phyloP scores from a whole-genome alignment of 352 stramenopile genomes.

The Pythium sukuiense region DNA sequence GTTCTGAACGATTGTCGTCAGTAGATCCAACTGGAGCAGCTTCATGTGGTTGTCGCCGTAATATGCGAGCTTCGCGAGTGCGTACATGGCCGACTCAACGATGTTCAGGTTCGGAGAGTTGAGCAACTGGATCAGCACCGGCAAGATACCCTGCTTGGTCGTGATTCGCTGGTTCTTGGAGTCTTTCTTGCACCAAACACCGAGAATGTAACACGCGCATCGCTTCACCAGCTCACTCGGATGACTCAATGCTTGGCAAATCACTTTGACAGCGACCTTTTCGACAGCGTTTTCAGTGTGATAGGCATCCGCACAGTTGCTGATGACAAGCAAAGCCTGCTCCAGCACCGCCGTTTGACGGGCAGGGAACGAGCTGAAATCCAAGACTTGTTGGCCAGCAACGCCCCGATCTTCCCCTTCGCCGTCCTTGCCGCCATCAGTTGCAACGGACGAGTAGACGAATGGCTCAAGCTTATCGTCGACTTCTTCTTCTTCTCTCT shows the following conservation, averaged over 20 bases:
- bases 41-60: slow-evolving; percentile 68
- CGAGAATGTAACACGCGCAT: slow-evolving; percentile 68
- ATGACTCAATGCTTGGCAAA: slow-evolving; percentile 55
- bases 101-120: slow-evolving; percentile 58
- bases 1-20: slow-evolving; percentile 52
- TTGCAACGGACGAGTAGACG: slow-evolving; percentile 16
- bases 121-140: slow-evolving; percentile 56
- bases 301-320: slow-evolving; percentile 62
- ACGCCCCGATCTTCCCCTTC: slow-evolving; percentile 18
- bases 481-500: slow-evolving; percentile 28
- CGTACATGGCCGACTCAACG: slow-evolving; percentile 61
- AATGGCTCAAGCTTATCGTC: slow-evolving; percentile 33
- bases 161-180: slow-evolving; percentile 43
- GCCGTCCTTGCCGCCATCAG: not conserved
- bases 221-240: slow-evolving; percentile 69
- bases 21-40: slow-evolving; percentile 56
- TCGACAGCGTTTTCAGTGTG: slow-evolving; percentile 41
- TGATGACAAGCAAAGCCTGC: slow-evolving; percentile 64
- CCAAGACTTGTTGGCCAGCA: slow-evolving; percentile 36
- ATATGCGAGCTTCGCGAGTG: slow-evolving; percentile 61
- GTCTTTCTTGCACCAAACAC: slow-evolving; percentile 62
- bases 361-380: slow-evolving; percentile 61
- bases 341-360: slow-evolving; percentile 62
- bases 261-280: slow-evolving; percentile 52
- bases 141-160: slow-evolving; percentile 43